Percentiles rank a stretch among this genome's conserved stretches.
Conservation (phyloP, 2,329 filamentous ascomycete genomes). For the Penicillium sp. region DNA sequence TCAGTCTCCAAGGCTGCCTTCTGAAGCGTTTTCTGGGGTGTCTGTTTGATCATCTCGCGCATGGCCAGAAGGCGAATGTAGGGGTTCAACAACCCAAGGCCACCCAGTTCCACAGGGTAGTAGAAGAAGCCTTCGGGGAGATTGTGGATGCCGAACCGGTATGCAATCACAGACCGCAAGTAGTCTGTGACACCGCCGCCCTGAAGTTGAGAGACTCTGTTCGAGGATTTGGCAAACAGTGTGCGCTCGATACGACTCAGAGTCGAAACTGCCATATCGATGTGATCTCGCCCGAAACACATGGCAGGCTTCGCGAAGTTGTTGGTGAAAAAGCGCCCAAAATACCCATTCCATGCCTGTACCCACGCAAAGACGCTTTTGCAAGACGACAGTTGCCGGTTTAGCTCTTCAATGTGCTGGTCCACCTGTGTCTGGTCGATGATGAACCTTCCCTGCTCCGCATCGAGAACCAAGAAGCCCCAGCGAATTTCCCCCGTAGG, state of each 20-base stretch:
- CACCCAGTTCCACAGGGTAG: conserved; percentile 53
- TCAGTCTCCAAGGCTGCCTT: conserved; percentile 47
- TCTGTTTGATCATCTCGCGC: conserved; percentile 42
- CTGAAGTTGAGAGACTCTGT: not conserved
- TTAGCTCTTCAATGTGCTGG: conserved; percentile 58
- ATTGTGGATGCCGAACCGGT: conserved; percentile 51
- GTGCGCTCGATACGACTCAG: conserved; percentile 53
- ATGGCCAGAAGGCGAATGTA: conserved; percentile 51
- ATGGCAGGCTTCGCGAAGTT: conserved; percentile 58
- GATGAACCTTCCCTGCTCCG: conserved; percentile 53
- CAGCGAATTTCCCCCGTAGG: conserved; percentile 56
- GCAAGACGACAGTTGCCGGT: conserved; percentile 55
- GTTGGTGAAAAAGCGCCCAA: conserved; percentile 55
- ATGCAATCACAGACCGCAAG: conserved; percentile 52
- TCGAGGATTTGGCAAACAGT: conserved; percentile 44
- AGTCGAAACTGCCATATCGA: conserved; percentile 55
- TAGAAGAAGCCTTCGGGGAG: conserved; percentile 54
- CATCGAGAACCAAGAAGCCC: conserved; percentile 59
- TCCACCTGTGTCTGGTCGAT: conserved; percentile 61
- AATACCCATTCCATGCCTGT: conserved; percentile 60
- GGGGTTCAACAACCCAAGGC: conserved; percentile 51
- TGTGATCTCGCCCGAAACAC: conserved; percentile 55
- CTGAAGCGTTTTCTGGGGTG: conserved; percentile 34
- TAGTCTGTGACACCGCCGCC: conserved; percentile 55
- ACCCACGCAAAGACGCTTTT: conserved; percentile 59